A percentile compares a stretch with the other conserved stretches of the same genome.
Evolutionary conservation across 179 eudicot species (phyloP).

Genomic region (Beta lomatogona): DNA sequence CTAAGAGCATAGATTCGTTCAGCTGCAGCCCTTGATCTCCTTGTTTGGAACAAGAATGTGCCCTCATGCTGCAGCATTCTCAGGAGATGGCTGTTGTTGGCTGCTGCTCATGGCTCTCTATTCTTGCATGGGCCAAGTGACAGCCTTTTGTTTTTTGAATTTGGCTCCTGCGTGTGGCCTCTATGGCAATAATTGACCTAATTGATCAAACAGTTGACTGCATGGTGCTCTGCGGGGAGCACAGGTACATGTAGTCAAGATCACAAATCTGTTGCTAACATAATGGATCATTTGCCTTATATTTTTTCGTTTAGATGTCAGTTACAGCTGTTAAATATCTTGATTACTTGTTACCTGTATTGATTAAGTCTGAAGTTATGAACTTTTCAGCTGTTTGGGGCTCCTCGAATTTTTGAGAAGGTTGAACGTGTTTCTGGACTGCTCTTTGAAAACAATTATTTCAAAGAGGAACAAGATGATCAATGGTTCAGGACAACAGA

Average conservation of each 20-base stretch:
- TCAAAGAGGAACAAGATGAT: conserved; percentile 55
- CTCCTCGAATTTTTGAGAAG: conserved; percentile 63
- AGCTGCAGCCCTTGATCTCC: too few relatives aligned
- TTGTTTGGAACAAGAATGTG: too few relatives aligned
- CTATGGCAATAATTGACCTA: not conserved
- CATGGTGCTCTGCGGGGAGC: not conserved
- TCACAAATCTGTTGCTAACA: not conserved
- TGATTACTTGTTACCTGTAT: conserved; percentile 5
- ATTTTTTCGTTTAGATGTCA: not conserved
- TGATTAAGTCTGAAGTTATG: not conserved
- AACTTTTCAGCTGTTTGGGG: conserved; percentile 55
- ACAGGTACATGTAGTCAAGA: not conserved
- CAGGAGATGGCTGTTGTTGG: too few relatives aligned
- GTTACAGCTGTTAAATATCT: not conserved
- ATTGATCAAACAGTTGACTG: not conserved
- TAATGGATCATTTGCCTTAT: not conserved
- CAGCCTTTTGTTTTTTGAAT: not conserved
- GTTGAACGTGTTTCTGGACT: conserved; percentile 20
- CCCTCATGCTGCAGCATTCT: too few relatives aligned
- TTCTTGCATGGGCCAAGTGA: not conserved
- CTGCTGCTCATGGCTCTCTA: not conserved
- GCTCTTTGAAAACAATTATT: conserved; percentile 34
- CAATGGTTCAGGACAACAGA: conserved; percentile 79
- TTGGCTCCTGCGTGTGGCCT: not conserved
- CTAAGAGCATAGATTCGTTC: too few relatives aligned